phyloP scores from a whole-genome alignment of 2,329 filamentous ascomycete genomes.

The Phyllosticta citriasiana region DNA sequence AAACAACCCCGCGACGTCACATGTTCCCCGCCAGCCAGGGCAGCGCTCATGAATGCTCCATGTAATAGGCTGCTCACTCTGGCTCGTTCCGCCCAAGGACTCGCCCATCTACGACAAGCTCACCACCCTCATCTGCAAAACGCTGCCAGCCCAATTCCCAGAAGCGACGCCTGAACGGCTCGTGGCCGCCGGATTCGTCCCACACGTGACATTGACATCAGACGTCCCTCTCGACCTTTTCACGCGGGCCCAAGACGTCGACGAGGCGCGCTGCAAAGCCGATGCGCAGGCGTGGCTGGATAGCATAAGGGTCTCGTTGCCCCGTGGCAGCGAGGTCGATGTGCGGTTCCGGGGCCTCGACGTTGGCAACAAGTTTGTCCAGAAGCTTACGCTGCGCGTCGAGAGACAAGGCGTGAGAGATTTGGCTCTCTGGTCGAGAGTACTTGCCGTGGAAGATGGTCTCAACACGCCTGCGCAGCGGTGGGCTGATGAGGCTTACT shows the following conservation, averaged over 20 bases:
- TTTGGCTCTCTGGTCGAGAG: constrained; percentile 19
- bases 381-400: constrained; percentile 30
- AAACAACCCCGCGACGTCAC: neutral
- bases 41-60: no score
- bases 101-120: constrained; percentile 23
- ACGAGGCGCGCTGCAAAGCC: constrained; percentile 5
- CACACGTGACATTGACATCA: constrained; percentile 34
- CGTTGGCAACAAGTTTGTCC: constrained; percentile 28
- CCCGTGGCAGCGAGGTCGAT: constrained; percentile 12
- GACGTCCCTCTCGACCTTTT: constrained; percentile 21
- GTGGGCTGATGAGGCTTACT: constrained; percentile 26
- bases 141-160: constrained; percentile 24
- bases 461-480: constrained; percentile 14
- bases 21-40: neutral
- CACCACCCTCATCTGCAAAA: constrained; percentile 23
- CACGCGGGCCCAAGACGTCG: neutral
- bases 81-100: constrained; percentile 30
- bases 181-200: constrained; percentile 23
- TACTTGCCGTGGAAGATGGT: constrained; percentile 19
- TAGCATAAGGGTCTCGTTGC: constrained; percentile 12
- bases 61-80: constrained; percentile 28
- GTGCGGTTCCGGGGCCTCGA: constrained; percentile 23
- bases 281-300: constrained; percentile 30
- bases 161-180: constrained; percentile 19
- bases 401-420: constrained; percentile 20